A percentile compares a stretch with the other conserved stretches of the same genome.
Evolutionary conservation across 345 rosid species (phyloP).

Genomic region (Iberis pinnata): DNA sequence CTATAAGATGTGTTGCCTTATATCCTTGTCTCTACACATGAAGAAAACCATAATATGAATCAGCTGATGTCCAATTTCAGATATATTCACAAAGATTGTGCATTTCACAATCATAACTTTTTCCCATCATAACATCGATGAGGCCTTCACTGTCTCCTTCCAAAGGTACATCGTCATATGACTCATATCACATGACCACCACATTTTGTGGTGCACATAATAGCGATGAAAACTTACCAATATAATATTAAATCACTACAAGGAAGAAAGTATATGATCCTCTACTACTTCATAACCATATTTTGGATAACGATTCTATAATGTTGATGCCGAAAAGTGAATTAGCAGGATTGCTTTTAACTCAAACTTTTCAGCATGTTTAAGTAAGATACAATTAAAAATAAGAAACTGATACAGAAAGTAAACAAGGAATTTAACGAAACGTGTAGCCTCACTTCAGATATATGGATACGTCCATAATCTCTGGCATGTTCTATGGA

Average conservation of each 20-base stretch:
- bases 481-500: constrained; percentile 80
- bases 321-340: constrained; percentile 90
- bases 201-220: too few relatives aligned
- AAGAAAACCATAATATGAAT: too few relatives aligned
- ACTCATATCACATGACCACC: too few relatives aligned
- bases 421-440: constrained; percentile 6
- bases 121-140: too few relatives aligned
- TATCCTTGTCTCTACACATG: too few relatives aligned
- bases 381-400: not conserved
- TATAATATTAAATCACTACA: not conserved
- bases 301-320: constrained; percentile 29
- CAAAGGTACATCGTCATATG: too few relatives aligned
- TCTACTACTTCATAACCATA: not conserved
- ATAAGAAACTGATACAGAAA: constrained; percentile 3
- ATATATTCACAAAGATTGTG: too few relatives aligned
- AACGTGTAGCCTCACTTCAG: constrained; percentile 45
- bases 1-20: too few relatives aligned
- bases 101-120: too few relatives aligned
- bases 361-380: constrained; percentile 56
- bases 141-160: too few relatives aligned
- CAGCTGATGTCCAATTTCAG: too few relatives aligned
- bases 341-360: constrained; percentile 81
- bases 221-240: constrained; percentile 1
- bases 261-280: constrained; percentile 5
- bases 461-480: constrained; percentile 81